Evolutionary conservation across 106 monocot species (phyloP).

Genomic region (Cymbidium sinense): DNA sequence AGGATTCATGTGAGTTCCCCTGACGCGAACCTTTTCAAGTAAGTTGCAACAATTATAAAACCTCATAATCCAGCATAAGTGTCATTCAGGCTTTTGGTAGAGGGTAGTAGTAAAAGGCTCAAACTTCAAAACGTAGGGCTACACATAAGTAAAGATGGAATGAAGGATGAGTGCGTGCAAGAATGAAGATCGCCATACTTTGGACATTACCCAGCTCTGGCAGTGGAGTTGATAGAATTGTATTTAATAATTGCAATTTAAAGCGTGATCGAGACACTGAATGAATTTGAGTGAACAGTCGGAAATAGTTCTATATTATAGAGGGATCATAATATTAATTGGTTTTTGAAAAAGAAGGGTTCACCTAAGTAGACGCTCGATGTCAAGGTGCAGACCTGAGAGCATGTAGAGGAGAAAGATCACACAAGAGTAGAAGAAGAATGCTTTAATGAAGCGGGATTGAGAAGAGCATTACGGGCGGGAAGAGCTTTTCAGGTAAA

Average conservation of each 20-base stretch:
- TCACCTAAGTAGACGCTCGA: conserved; percentile 81
- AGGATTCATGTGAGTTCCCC: conserved; percentile 28
- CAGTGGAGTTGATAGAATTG: conserved; percentile 17
- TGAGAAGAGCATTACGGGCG: conserved; percentile 71
- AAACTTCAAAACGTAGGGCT: background rate
- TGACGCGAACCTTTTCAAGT: conserved; percentile 41
- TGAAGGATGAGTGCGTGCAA: conserved; percentile 55
- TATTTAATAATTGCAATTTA: conserved; percentile 37
- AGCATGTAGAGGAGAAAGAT: conserved; percentile 82
- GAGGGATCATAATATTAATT: too few species aligned
- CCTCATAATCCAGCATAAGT: conserved; percentile 60
- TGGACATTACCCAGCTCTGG: conserved; percentile 49
- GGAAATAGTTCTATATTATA: background rate
- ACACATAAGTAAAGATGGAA: conserved; percentile 83
- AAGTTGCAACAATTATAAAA: conserved; percentile 65
- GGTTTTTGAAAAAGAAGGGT: background rate
- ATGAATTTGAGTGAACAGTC: too few species aligned
- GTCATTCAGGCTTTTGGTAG: background rate
- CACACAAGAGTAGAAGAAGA: conserved; percentile 77
- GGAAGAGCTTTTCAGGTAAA: conserved; percentile 79
- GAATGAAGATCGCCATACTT: conserved; percentile 54
- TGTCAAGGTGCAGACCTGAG: conserved; percentile 70
- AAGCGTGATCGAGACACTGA: conserved; percentile 51
- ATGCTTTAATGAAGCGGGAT: conserved; percentile 82
- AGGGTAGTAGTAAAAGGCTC: too few species aligned